Evolutionary conservation across 441 rosid species (phyloP).

Genomic region (Pelargonium myrrhifolium): DNA sequence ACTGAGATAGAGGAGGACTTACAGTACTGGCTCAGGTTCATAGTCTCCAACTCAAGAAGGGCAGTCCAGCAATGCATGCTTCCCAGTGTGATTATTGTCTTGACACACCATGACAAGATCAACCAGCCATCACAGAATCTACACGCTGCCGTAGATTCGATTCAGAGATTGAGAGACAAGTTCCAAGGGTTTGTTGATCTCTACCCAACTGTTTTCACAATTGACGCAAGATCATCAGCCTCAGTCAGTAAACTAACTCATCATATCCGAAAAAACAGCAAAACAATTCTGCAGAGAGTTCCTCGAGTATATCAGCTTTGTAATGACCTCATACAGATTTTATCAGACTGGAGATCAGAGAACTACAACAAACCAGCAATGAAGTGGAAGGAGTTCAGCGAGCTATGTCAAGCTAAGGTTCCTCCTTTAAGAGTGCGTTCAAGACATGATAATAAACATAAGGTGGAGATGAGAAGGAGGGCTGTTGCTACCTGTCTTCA

Average conservation of each 20-base stretch:
- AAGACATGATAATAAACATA: conserved; percentile 53
- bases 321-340: conserved; percentile 60
- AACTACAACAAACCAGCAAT: conserved; percentile 68
- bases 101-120: conserved; percentile 70
- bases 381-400: conserved; percentile 82
- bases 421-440: conserved; percentile 70
- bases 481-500: conserved; percentile 84
- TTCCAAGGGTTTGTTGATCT: conserved; percentile 69
- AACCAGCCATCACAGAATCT: conserved; percentile 53
- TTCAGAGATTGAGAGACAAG: conserved; percentile 63
- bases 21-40: conserved; percentile 84
- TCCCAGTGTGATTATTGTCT: conserved; percentile 70
- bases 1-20: conserved; percentile 79
- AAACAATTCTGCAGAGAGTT: conserved; percentile 66
- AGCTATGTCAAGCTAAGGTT: conserved; percentile 79
- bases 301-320: conserved; percentile 87
- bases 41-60: conserved; percentile 72
- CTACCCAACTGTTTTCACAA: conserved; percentile 73
- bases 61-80: conserved; percentile 75
- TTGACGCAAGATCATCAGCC: conserved; percentile 80
- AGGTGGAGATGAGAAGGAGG: conserved; percentile 60
- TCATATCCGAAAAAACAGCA: conserved; percentile 66
- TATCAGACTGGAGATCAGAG: conserved; percentile 82
- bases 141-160: conserved; percentile 42
- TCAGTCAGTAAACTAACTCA: conserved; percentile 69